Evolutionary conservation across 1,139 yeast species (phyloP).

Genomic region (Suhomyces chickasaworum): DNA sequence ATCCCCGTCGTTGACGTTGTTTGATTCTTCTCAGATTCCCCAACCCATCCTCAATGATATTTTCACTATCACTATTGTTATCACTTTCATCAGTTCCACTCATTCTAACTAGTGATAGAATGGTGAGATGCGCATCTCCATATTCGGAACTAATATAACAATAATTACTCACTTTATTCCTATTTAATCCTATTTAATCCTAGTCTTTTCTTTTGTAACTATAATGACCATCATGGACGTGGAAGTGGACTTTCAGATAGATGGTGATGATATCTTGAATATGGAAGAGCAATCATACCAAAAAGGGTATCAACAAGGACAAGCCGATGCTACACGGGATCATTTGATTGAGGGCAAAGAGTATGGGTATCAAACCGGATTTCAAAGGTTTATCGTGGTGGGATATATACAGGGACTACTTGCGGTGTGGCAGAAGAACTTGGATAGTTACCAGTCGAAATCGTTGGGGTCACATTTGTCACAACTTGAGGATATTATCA

Average conservation of each 20-base stretch:
- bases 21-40: constrained; percentile 28
- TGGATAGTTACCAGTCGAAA: constrained; percentile 20
- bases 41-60: constrained; percentile 23
- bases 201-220: no score
- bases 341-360: constrained; percentile 69
- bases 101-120: neutral
- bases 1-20: constrained; percentile 23
- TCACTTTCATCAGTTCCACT: constrained; percentile 9
- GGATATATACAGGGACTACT: constrained; percentile 66
- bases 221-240: constrained; percentile 7
- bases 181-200: no score
- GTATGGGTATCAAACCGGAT: constrained; percentile 78
- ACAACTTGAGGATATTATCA: constrained; percentile 30
- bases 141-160: no score
- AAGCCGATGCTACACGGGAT: constrained; percentile 39
- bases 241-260: constrained; percentile 23
- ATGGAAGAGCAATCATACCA: constrained; percentile 59
- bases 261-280: constrained; percentile 52
- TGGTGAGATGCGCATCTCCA: constrained; percentile 3
- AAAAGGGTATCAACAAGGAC: constrained; percentile 65
- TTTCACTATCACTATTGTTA: constrained; percentile 5
- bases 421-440: constrained; percentile 34
- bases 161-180: no score
- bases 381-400: constrained; percentile 62
- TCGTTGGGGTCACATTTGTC: constrained; percentile 30